Evolutionary conservation across 2,329 filamentous ascomycete genomes (phyloP).

Genomic region (Chalara sp.): DNA sequence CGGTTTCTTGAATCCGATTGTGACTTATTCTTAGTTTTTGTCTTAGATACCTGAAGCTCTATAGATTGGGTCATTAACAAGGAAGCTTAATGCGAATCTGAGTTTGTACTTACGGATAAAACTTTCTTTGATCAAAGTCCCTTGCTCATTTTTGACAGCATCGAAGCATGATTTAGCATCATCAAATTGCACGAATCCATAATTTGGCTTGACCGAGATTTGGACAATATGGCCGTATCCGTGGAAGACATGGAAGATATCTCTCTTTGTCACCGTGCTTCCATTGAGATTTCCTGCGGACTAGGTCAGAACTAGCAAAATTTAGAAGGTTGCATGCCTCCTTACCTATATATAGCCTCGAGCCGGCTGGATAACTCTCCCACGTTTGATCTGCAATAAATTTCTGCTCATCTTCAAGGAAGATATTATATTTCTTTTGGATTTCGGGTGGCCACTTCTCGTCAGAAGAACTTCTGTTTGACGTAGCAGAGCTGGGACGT

Average conservation of each 20-base stretch:
- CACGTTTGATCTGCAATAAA: slow-evolving; percentile 75
- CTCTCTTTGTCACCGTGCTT: slow-evolving; percentile 86
- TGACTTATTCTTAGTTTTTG: slow-evolving; percentile 63
- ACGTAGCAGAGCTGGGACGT: too few relatives aligned
- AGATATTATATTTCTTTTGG: slow-evolving; percentile 65
- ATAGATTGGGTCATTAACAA: slow-evolving; percentile 23
- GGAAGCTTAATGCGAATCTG: not conserved
- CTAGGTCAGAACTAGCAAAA: slow-evolving; percentile 22
- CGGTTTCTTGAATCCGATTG: slow-evolving; percentile 38
- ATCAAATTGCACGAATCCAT: slow-evolving; percentile 94
- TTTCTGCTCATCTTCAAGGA: slow-evolving; percentile 64
- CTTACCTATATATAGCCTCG: slow-evolving; percentile 75
- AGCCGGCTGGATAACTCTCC: slow-evolving; percentile 73
- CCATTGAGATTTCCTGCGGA: slow-evolving; percentile 77
- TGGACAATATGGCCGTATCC: slow-evolving; percentile 82
- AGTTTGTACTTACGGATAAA: slow-evolving; percentile 71
- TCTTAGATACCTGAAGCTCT: slow-evolving; percentile 86
- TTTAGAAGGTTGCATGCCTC: slow-evolving; percentile 8
- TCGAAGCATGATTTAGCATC: slow-evolving; percentile 65
- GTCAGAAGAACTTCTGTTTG: slow-evolving; percentile 14
- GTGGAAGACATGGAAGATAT: slow-evolving; percentile 88
- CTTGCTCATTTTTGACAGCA: slow-evolving; percentile 74
- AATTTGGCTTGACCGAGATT: slow-evolving; percentile 93
- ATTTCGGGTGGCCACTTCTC: slow-evolving; percentile 38
- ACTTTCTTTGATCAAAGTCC: slow-evolving; percentile 74